Conservation (phyloP, 2,329 filamentous ascomycete species). For the Claviceps africana region DNA sequence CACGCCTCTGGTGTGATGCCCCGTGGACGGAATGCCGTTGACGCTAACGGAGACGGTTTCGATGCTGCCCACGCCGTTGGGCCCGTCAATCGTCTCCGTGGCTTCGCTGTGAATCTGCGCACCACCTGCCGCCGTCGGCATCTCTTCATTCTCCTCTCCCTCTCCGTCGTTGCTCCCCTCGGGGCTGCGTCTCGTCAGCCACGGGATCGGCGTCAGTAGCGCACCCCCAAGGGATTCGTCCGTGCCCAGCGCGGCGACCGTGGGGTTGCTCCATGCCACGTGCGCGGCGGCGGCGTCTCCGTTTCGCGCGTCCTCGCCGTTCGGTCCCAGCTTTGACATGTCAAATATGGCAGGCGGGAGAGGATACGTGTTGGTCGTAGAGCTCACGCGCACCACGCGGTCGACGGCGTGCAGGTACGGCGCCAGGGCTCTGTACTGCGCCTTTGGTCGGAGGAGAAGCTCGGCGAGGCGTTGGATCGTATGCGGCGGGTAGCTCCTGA, state of each 20-base stretch:
- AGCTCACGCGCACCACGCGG: slow-evolving; percentile 81
- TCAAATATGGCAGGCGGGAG: slow-evolving; percentile 54
- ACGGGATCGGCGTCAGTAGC: slow-evolving; percentile 83
- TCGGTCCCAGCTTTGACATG: slow-evolving; percentile 41
- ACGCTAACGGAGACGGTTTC: slow-evolving; percentile 68
- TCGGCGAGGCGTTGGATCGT: slow-evolving; percentile 88
- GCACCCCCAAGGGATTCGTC: slow-evolving; percentile 86
- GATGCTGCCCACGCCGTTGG: slow-evolving; percentile 63
- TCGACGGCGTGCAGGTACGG: slow-evolving; percentile 85
- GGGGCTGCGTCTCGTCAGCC: slow-evolving; percentile 43
- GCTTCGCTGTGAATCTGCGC: slow-evolving; percentile 51
- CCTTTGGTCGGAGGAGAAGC: slow-evolving; percentile 60
- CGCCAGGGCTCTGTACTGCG: slow-evolving; percentile 68
- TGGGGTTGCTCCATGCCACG: slow-evolving; percentile 35
- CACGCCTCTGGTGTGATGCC: slow-evolving; percentile 38
- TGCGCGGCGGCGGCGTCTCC: slow-evolving; percentile 14
- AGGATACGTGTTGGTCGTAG: slow-evolving; percentile 65
- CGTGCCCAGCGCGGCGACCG: slow-evolving; percentile 47
- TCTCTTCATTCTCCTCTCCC: slow-evolving; percentile 7
- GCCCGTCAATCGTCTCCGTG: slow-evolving; percentile 69
- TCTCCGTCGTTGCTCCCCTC: slow-evolving; percentile 14
- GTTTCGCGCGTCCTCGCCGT: slow-evolving; percentile 34
- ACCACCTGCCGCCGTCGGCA: slow-evolving; percentile 15
- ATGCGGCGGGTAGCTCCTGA: slow-evolving; percentile 67
- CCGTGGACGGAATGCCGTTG: slow-evolving; percentile 50